Conservation (phyloP, 1,284 basidiomycete species). For the Heimioporus retisporus region DNA sequence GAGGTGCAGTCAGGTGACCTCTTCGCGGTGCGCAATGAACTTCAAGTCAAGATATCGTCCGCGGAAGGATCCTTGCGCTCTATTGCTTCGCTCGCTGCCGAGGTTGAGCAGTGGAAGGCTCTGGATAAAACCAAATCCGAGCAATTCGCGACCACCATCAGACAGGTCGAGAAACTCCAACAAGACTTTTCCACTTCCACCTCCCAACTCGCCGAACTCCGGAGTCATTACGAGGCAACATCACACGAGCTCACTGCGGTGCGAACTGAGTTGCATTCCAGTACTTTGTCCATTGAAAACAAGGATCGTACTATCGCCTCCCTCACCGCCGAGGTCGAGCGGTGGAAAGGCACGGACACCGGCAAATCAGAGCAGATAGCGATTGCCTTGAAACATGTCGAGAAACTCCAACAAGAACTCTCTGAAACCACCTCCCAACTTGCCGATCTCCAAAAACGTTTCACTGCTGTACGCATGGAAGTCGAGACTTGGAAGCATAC, state of each 20-base stretch:
- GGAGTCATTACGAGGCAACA: background rate
- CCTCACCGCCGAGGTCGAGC: constrained; percentile 7
- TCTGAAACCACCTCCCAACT: constrained; percentile 9
- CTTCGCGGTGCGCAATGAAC: background rate
- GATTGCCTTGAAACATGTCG: background rate
- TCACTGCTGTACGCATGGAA: constrained; percentile 5
- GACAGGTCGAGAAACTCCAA: constrained; percentile 9
- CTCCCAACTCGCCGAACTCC: constrained; percentile 8
- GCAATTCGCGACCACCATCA: background rate
- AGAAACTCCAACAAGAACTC: constrained; percentile 7
- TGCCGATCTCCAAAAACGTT: constrained; percentile 3
- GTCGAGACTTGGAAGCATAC: background rate
- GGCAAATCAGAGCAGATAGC: constrained; percentile 7
- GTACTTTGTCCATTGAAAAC: background rate
- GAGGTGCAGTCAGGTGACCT: background rate
- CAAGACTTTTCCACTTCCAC: background rate
- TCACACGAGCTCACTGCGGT: background rate
- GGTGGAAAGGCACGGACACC: background rate
- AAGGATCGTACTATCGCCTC: constrained; percentile 1
- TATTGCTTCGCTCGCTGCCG: background rate
- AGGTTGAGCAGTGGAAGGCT: constrained; percentile 12
- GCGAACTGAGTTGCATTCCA: background rate
- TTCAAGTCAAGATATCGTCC: background rate
- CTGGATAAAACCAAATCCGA: constrained; percentile 3
- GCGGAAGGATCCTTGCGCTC: background rate